These are phyloP conservation scores for Darksidea phi DNA, from an alignment of 495 filamentous ascomycete genomes.

Conservation along the genomic window DNA sequence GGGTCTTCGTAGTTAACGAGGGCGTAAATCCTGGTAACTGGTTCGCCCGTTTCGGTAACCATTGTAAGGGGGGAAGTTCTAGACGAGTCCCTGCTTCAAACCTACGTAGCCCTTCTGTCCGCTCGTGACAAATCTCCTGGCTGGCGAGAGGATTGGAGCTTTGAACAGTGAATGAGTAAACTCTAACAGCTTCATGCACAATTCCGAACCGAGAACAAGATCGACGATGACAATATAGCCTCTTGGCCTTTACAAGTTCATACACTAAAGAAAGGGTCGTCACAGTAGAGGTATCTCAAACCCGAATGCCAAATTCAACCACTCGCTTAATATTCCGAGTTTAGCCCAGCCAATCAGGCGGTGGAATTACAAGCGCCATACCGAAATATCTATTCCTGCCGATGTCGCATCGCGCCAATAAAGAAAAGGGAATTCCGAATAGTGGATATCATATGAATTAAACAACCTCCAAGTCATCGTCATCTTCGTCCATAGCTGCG, in stretches of 20 bases:
- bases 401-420: background rate
- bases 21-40: conserved; percentile 56
- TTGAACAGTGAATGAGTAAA: too few species aligned
- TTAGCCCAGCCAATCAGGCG: conserved; percentile 18
- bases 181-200: too few species aligned
- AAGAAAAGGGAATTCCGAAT: background rate
- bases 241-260: background rate
- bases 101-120: too few species aligned
- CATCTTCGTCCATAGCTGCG: conserved; percentile 41
- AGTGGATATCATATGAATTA: conserved; percentile 24
- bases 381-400: background rate
- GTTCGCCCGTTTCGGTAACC: background rate
- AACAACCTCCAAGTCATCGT: conserved; percentile 47
- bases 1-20: conserved; percentile 78
- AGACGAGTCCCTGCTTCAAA: too few species aligned
- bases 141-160: too few species aligned
- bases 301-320: conserved; percentile 7
- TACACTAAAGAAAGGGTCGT: conserved; percentile 2
- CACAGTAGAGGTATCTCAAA: background rate
- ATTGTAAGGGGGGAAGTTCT: background rate
- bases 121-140: too few species aligned
- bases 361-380: conserved; percentile 6
- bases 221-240: background rate
- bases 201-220: too few species aligned
- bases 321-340: conserved; percentile 26